Conservation (phyloP, 805 yeast genomes). For the Saturnispora quitensis region DNA sequence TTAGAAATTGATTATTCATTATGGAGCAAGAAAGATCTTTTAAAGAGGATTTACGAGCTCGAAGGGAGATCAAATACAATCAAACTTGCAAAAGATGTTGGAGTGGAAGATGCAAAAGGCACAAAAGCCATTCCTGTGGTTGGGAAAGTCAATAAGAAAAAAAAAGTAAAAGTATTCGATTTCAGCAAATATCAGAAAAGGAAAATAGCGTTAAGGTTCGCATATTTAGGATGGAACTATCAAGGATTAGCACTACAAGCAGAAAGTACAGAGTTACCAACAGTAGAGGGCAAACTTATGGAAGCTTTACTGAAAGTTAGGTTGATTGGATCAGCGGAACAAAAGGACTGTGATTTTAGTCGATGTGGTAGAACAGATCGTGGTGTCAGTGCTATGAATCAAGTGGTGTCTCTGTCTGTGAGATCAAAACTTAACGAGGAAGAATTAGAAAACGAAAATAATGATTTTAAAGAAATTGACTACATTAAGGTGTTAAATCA, state of each 20-base stretch:
- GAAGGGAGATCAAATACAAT: slow-evolving; percentile 30
- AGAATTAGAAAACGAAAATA: slow-evolving; percentile 46
- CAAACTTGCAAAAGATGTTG: background rate
- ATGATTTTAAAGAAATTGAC: slow-evolving; percentile 64
- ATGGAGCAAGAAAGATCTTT: slow-evolving; percentile 62
- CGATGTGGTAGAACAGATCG: slow-evolving; percentile 92
- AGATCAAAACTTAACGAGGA: slow-evolving; percentile 59
- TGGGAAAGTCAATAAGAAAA: background rate
- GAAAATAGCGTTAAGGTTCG: slow-evolving; percentile 70
- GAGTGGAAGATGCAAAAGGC: background rate
- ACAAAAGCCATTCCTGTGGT: background rate
- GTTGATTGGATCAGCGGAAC: slow-evolving; percentile 51
- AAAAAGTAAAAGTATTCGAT: slow-evolving; percentile 45
- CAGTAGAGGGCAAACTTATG: slow-evolving; percentile 72
- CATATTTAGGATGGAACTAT: slow-evolving; percentile 91
- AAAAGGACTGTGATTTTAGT: slow-evolving; percentile 62
- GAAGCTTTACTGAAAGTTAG: slow-evolving; percentile 62
- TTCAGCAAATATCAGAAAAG: slow-evolving; percentile 55
- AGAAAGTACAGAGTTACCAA: slow-evolving; percentile 69
- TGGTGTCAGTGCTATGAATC: slow-evolving; percentile 97
- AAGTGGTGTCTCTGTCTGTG: slow-evolving; percentile 73
- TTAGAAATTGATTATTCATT: slow-evolving; percentile 34
- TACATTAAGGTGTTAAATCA: slow-evolving; percentile 71
- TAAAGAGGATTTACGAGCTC: slow-evolving; percentile 45
- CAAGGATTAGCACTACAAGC: slow-evolving; percentile 82